Evolutionary conservation across 2,329 filamentous ascomycete species (phyloP), one percentile per base, ranked within the genome.

Genomic region (Fusarium burgessii): DNA sequence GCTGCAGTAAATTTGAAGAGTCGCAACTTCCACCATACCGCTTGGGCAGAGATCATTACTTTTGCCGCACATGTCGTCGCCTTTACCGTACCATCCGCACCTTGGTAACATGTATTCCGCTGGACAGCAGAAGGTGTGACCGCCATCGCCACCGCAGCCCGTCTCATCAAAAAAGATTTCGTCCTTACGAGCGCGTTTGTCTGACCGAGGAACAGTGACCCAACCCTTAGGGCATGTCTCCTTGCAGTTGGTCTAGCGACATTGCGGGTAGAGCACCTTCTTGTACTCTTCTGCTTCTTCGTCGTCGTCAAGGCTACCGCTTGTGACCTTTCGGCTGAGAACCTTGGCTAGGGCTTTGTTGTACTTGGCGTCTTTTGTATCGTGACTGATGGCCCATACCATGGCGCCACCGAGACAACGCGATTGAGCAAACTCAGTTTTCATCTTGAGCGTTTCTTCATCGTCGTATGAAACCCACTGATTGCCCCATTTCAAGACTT

Each of bases 401-500:
- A 70, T 70, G 6, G 43, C 32, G 14, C 70, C 70, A 4, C 70
- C 70, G 38, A 71, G 65, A 29, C 70, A 71, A 1, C 43, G 40
- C 17, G 49, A 29, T 23, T 67, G 54, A 1, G 70, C 70, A 27
- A 58, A 66, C 20, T 36, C 25, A 7, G 45, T 46, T 54, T 71
- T 73, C 33, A 65, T 14, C 33, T 59, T 59, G 25, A 71, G 43
- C 1, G 76, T 78, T 14, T 78, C 75, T 2, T 66, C 52, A 40
- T 78, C 73, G n/a, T 78, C 77, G 42, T 78, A 73, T n/a, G 64
- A 62, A 17, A 72, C 51, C 64, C 77, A 76, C 46, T 73, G 70
- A 14, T 78, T 73, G 6, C 58, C 68, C 58, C 64, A 78, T 7
- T 52, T 55, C 12, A 67, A 40, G 42, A 66, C 51, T 52, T 66